Conservation (phyloP, 2,329 filamentous ascomycete species). For the Penicillium sp. region DNA sequence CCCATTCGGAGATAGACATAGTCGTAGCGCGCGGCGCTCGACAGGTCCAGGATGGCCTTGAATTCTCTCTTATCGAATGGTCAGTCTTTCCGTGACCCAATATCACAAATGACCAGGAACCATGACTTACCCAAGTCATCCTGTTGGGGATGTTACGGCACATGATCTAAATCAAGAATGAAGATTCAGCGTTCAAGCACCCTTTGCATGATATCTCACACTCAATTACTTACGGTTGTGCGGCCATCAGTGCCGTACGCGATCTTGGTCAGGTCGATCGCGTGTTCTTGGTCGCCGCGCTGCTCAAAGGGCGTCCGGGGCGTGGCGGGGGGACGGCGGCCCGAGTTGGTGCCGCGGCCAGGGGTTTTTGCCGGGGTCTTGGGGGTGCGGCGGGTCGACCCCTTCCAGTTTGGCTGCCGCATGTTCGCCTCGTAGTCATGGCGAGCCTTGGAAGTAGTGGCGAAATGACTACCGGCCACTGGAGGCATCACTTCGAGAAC, state of each 20-base stretch:
- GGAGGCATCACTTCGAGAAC: slow-evolving; percentile 10
- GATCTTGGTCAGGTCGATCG: slow-evolving; percentile 2
- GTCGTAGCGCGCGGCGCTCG: slow-evolving; percentile 81
- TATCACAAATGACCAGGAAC: background rate
- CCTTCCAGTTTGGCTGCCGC: background rate
- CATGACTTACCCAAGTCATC: slow-evolving; percentile 61
- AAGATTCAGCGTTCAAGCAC: slow-evolving; percentile 9
- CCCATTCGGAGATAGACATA: slow-evolving; percentile 93
- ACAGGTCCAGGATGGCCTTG: slow-evolving; percentile 77
- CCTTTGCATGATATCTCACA: background rate
- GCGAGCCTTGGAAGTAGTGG: background rate
- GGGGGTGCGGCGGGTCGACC: background rate
- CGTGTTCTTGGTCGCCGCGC: background rate
- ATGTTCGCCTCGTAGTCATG: background rate
- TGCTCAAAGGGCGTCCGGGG: background rate
- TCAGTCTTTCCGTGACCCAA: slow-evolving; percentile 22
- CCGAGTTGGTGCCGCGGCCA: background rate
- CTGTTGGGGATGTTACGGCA: slow-evolving; percentile 91
- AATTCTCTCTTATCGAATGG: slow-evolving; percentile 60
- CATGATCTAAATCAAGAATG: slow-evolving; percentile 68
- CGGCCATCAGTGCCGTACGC: slow-evolving; percentile 4
- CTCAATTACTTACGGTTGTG: slow-evolving; percentile 6
- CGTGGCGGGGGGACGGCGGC: background rate
- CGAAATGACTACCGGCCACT: background rate
- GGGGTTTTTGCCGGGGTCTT: background rate